Percentiles rank a stretch among this genome's conserved stretches.
These are phyloP conservation scores for Trichoderma citrinoviride DNA, from an alignment of 2,329 filamentous ascomycete genomes.

Conservation along the genomic window DNA sequence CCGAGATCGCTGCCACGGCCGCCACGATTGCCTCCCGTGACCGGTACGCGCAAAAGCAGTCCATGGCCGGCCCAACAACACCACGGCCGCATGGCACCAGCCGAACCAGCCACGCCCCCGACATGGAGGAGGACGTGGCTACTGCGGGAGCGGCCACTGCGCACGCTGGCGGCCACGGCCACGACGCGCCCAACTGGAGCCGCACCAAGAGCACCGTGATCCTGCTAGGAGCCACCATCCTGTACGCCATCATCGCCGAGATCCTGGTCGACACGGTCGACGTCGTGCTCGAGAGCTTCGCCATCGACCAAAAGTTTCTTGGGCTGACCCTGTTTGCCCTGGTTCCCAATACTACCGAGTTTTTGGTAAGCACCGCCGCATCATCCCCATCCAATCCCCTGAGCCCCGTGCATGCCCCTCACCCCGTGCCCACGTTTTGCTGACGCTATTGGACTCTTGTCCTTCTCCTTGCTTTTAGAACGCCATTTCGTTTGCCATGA, in stretches of 20 bases:
- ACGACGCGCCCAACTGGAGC: slow-evolving; percentile 99
- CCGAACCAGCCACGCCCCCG: slow-evolving; percentile 41
- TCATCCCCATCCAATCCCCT: slow-evolving; percentile 12
- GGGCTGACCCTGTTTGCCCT: slow-evolving; percentile 95
- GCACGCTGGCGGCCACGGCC: slow-evolving; percentile 55
- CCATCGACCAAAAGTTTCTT: slow-evolving; percentile 95
- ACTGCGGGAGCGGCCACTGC: slow-evolving; percentile 35
- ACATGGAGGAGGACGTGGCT: slow-evolving; percentile 46
- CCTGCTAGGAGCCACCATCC: slow-evolving; percentile 79
- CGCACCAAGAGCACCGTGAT: slow-evolving; percentile 87
- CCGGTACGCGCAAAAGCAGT: slow-evolving; percentile 43
- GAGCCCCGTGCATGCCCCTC: background rate
- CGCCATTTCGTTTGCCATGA: slow-evolving; percentile 99
- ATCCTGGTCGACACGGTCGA: slow-evolving; percentile 97
- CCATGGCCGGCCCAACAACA: slow-evolving; percentile 30
- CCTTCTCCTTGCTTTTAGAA: slow-evolving; percentile 55
- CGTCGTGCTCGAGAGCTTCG: slow-evolving; percentile 84
- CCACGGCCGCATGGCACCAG: slow-evolving; percentile 34
- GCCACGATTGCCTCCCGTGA: slow-evolving; percentile 84
- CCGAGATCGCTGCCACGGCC: slow-evolving; percentile 89
- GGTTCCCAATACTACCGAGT: slow-evolving; percentile 97
- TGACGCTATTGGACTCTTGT: slow-evolving; percentile 15
- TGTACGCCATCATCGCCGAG: slow-evolving; percentile 96
- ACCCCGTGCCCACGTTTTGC: background rate
- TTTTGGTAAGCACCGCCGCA: slow-evolving; percentile 63